Evolutionary conservation across 148 eudicot species (phyloP), one percentile per base, ranked within the genome.

Genomic region (Rhododendron ovatum): DNA sequence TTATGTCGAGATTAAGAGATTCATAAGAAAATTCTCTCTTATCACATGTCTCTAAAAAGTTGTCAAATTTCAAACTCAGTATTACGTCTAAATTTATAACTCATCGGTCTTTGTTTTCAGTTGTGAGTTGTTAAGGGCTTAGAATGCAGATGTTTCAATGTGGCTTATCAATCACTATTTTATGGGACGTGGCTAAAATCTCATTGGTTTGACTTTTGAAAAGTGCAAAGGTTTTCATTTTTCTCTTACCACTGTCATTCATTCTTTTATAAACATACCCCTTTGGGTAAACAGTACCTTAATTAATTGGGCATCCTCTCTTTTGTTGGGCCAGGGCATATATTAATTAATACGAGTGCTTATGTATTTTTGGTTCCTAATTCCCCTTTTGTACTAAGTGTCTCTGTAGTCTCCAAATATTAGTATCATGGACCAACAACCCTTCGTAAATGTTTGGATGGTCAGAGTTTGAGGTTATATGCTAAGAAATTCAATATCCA

Each of bases 1-100:
- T 6, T 0, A 51, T 13, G 4, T 0, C 0, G 55, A 51, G 18
- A 2, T 1, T 2, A 13, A 0, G 0, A 11, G 0, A 51, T 51
- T 51, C 4, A 51, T 2, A 51, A 51, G 3, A 51, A 10, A 13
- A 13, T 2, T 51, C 2, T 11, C 55, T 51, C 15, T 53, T 53
- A 1, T 15, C 2, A 18, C 18, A 41, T 53, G 3, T 53, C 5
- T 3, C 4, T 20, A 53, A 53, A 14, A 15, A 53, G 4, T 0
- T 15, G 1, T 13, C 57, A 15, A 0, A 53, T 53, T 53, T 53
- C 3, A 4, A 53, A 14, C 5, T 53, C 3, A 15, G 20, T 50
- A 10, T 10, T 0, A 11, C 0, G 7, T 5, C 45, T 41, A 41
- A 41, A 1, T 41, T 41, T 41, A 41, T 5, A 6, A 0, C 45